Evolutionary conservation across 805 yeast genomes (phyloP), one percentile per base, ranked within the genome.

Genomic region (Kluyveromyces siamensis): DNA sequence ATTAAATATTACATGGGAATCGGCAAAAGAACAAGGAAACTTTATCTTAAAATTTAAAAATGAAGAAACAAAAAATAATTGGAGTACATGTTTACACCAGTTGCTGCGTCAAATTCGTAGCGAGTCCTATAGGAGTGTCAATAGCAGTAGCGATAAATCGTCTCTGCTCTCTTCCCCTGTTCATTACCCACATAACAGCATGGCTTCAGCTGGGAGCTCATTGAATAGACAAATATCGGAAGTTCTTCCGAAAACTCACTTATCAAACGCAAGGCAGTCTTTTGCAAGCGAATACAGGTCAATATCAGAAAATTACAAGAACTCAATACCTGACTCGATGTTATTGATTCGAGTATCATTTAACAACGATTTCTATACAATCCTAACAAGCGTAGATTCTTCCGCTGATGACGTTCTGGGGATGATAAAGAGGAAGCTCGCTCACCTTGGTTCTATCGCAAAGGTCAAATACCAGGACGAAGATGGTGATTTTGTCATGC

Each of bases 401-500:
- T 58, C 73, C 37, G 74, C 78, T 60, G 69, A 71, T 10, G 81
- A 76, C 41, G 71, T 87, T 49, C 68, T 76, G 42, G 76, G 71
- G 41, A 79, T 80, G 51, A 77, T 87, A 37, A 79, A 77, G 52
- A 73, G 73, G 44, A 81, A 81, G 59, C 62, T 81, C 43, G 70
- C 73, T 41, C 75, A 77, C 46, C 72, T 80, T 48, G 84, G 83
- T 21, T 73, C 65, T 13, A 54, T 70, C 43, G 67, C 70, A 49
- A 72, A 84, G 58, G 73, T 93, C 52, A 83, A 82, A 65, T 91
- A 88, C 63, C 81, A 80, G 62, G 99, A 93, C 66, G 99, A 93
- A 67, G 99, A 93, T 63, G 96, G 95, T 16, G 99, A 93, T 63
- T 84, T 79, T 62, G 95, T 93, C 40, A 81, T 85, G 44, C 79